phyloP scores from a whole-genome alignment of 805 yeast species.

The Saccharomycopsis malanga region DNA sequence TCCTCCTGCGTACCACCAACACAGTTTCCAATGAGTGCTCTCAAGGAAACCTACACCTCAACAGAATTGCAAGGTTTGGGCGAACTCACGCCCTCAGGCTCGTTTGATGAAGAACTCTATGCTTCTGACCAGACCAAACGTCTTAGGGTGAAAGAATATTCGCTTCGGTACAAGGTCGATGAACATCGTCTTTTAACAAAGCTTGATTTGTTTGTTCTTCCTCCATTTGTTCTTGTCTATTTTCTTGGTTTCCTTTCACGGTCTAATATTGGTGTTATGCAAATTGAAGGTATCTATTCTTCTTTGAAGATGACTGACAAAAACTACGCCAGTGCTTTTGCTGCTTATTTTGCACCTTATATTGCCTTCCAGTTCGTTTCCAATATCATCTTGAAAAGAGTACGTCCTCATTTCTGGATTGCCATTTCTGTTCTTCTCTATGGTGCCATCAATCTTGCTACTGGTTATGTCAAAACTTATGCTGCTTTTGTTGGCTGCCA shows the following conservation, averaged over 20 bases:
- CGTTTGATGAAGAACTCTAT: conserved; percentile 5
- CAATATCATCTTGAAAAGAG: conserved; percentile 49
- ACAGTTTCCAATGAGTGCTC: no score
- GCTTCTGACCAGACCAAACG: conserved; percentile 14
- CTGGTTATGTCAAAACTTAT: conserved; percentile 55
- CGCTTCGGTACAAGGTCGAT: conserved; percentile 40
- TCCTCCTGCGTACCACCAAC: no score
- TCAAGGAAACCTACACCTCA: neutral
- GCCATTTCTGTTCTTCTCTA: conserved; percentile 49
- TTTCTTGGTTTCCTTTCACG: conserved; percentile 73
- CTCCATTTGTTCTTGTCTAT: conserved; percentile 58
- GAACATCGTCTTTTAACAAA: conserved; percentile 51
- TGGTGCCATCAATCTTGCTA: conserved; percentile 58
- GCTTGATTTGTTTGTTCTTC: conserved; percentile 58
- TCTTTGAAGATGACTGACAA: conserved; percentile 48
- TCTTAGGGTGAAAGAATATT: conserved; percentile 13
- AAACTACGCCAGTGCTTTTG: conserved; percentile 56
- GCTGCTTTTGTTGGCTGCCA: conserved; percentile 56
- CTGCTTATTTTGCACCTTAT: conserved; percentile 68
- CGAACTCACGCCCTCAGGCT: neutral
- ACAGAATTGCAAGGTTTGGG: neutral
- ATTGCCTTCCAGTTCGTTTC: conserved; percentile 56
- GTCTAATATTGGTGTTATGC: conserved; percentile 77
- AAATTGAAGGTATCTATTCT: conserved; percentile 55
- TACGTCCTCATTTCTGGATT: conserved; percentile 62